Base-by-base conservation (phyloP, 2,329 filamentous ascomycete genomes). In the Epichloe sibirici region DNA sequence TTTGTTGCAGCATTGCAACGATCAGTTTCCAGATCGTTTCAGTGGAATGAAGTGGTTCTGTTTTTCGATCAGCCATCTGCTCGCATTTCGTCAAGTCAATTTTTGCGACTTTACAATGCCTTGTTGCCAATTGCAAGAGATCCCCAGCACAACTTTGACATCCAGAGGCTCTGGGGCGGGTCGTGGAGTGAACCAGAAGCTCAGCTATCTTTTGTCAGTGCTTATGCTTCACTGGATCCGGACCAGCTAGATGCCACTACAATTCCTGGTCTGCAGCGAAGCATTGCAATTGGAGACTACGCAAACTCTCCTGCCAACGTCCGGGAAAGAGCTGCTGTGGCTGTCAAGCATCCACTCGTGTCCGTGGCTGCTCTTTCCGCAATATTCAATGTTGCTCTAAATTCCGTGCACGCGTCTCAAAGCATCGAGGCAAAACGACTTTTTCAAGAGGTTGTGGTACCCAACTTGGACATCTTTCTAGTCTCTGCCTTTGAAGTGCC, bases 141-240 rank as follows among this genome's bases (percentile, higher is more conserved):
- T n/a, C 56, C 67, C 3, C 64, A 61, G 25, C 60, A 58, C 13
- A 61, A 62, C 21, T 82, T 97, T 60, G 88, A 96, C 64, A 85
- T 98, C 45, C 90, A 96, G 65, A 78, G 77, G 40, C 74, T 98
- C 23, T 97, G 93, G 90, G 90, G 90, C 54, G 90, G 90, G 62
- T 74, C 81, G 56, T 98, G 94, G 91, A 82, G 85, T 56, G 81
- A 94, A 59, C 80, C 86, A 13, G 83, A 95, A 56, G 88, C 93
- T 0, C 91, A 97, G 58, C 73, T 98, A 38, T 94, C 90, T n/a
- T 96, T 97, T 65, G 81, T 97, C 51, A 85, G 86, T 57, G 90
- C 90, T 17, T 96, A 91, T 65, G 77, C 91, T 23, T 87, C 86
- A 4, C 78, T 90, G 53, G 80, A 79, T 12, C 78, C 85, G 0